These are phyloP conservation scores for Baorangia bicolor DNA, from an alignment of 768 basidiomycete genomes.

Conservation along the genomic window DNA sequence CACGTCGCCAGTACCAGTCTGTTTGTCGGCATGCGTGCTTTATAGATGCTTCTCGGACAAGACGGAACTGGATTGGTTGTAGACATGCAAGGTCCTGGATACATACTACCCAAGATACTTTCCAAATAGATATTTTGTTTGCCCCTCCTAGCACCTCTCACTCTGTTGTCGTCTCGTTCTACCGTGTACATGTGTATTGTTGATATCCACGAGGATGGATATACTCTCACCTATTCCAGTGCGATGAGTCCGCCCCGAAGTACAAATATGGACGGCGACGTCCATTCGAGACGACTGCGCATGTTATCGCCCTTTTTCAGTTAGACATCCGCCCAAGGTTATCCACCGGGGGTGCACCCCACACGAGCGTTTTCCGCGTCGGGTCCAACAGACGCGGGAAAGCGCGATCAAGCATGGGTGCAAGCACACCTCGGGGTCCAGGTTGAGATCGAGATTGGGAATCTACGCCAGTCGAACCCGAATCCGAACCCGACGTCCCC, in stretches of 20 bases:
- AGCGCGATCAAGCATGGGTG: constrained; percentile 39
- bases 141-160: background rate
- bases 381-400: constrained; percentile 61
- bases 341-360: constrained; percentile 73
- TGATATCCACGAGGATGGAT: background rate
- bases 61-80: constrained; percentile 5
- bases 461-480: background rate
- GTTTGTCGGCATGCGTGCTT: background rate
- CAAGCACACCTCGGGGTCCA: constrained; percentile 47
- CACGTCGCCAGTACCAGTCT: background rate
- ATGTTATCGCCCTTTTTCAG: background rate
- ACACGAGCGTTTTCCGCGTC: constrained; percentile 59
- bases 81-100: background rate
- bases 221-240: background rate
- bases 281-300: too few relatives aligned
- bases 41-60: too few relatives aligned
- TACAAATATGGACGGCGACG: too few relatives aligned
- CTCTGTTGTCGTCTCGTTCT: background rate
- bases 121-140: background rate
- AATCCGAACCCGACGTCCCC: background rate
- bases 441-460: constrained; percentile 24
- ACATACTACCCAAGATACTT: background rate
- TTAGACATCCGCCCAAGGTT: constrained; percentile 46
- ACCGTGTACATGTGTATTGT: background rate
- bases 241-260: background rate